Base-by-base conservation (phyloP, 2,329 filamentous ascomycete species). In the Magnaporthiopsis rhizophila region DNA sequence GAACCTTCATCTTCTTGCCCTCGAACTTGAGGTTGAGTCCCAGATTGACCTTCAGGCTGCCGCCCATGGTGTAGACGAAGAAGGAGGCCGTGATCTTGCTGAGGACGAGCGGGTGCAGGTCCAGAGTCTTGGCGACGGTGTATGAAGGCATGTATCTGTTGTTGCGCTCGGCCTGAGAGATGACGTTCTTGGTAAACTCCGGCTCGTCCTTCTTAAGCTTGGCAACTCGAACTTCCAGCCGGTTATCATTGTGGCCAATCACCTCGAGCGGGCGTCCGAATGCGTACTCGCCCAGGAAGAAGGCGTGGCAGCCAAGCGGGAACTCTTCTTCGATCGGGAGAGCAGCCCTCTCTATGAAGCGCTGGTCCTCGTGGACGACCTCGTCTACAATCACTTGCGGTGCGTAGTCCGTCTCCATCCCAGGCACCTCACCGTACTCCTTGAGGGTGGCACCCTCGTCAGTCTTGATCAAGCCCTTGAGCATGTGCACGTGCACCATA, bases 1-100 rank as follows among this genome's bases (percentile, higher is more conserved):
- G 79, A 8, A 99, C 95, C 78, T 99, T 99, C 70, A 93, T 84
- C 77, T 97, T 97, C 78, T 91, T 94, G 2, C 87, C 91, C 74
- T 99, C 95, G 66, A 99, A 99, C 75, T 99, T 99, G 69, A 99
- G 83, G 72, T 99, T 99, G 66, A 99, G 81, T 0, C 95, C 95
- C 30, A 99, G 80, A 71, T 99, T 99, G 67, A 97, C 83, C 70
- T 91, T 90, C 65, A 92, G 81, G 30, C 58, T 65, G 18, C 90
- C 92, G 65, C 91, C 91, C 4, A 94, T 86, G 24, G 78, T 84
- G 65, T 86, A 86, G 65, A 99, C 90, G 64, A 89, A 90, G 75
- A 96, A 98, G 0, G 94, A 93, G 1, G 95, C 96, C 0, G 95
- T 98, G 71, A 99, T 90, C 81, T 97, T 99, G 76, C 93, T 96